phyloP scores from a whole-genome alignment of 2,329 filamentous ascomycete genomes.

The Lachnellula willkommii region DNA sequence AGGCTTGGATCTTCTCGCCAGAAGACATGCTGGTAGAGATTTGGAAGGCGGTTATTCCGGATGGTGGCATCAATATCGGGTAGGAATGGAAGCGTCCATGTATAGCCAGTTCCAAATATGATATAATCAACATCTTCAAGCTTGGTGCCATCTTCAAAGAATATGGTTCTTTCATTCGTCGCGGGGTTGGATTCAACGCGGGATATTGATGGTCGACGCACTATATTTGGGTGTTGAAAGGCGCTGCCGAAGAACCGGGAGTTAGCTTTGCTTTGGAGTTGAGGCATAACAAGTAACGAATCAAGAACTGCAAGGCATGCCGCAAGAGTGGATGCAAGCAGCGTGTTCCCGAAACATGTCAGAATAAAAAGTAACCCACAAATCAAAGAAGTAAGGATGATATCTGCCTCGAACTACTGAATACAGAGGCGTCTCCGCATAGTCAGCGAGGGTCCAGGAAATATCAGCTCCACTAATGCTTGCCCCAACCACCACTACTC shows the following conservation, averaged over 20 bases:
- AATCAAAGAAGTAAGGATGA: conserved; percentile 13
- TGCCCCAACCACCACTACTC: conserved; percentile 55
- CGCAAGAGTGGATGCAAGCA: neutral
- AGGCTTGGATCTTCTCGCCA: conserved; percentile 49
- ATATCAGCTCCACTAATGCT: conserved; percentile 62
- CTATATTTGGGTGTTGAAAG: conserved; percentile 53
- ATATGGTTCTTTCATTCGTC: conserved; percentile 38
- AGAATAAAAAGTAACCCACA: conserved; percentile 39
- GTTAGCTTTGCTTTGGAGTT: neutral
- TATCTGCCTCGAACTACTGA: conserved; percentile 49
- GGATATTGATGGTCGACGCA: conserved; percentile 43
- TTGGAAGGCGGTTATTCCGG: conserved; percentile 50
- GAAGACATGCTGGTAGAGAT: conserved; percentile 54
- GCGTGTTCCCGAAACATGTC: neutral
- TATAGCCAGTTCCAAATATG: conserved; percentile 63
- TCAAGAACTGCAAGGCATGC: neutral
- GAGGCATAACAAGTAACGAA: neutral
- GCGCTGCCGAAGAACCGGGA: conserved; percentile 53
- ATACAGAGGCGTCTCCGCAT: conserved; percentile 44
- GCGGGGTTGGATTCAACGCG: conserved; percentile 33
- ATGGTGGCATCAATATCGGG: conserved; percentile 40
- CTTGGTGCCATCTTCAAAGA: conserved; percentile 50
- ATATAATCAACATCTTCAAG: conserved; percentile 54
- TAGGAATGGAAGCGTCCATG: conserved; percentile 58
- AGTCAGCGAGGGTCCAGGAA: conserved; percentile 45